Evolutionary conservation across 2,329 filamentous ascomycete species (phyloP).

Genomic region (Aquanectria penicillioides): DNA sequence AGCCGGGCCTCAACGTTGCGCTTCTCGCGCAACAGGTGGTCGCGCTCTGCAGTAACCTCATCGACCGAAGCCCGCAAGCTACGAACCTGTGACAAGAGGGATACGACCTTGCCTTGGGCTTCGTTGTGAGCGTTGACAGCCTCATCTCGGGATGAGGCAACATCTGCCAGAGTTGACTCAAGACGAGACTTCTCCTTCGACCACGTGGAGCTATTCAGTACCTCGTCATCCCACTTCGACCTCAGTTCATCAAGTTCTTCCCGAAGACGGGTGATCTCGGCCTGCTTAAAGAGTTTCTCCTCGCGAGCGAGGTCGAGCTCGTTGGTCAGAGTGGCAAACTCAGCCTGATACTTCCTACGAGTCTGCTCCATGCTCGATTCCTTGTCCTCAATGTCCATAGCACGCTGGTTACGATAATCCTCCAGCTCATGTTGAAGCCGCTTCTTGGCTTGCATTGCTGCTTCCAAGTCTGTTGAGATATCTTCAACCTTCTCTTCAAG

Average conservation of each 20-base stretch:
- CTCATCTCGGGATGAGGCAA: slow-evolving; percentile 92
- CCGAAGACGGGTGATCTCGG: slow-evolving; percentile 87
- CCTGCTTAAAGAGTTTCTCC: slow-evolving; percentile 84
- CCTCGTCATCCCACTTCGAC: slow-evolving; percentile 98
- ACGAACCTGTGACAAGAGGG: slow-evolving; percentile 88
- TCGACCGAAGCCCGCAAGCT: slow-evolving; percentile 85
- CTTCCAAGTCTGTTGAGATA: slow-evolving; percentile 87
- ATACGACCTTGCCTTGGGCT: slow-evolving; percentile 91
- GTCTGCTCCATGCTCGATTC: slow-evolving; percentile 97
- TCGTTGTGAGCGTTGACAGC: slow-evolving; percentile 94
- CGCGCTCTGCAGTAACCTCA: slow-evolving; percentile 85
- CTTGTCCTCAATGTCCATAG: slow-evolving; percentile 97
- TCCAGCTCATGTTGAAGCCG: slow-evolving; percentile 96
- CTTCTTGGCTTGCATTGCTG: slow-evolving; percentile 88
- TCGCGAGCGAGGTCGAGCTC: slow-evolving; percentile 95
- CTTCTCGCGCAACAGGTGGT: slow-evolving; percentile 88
- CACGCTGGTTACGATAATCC: slow-evolving; percentile 93
- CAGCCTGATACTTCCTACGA: slow-evolving; percentile 94
- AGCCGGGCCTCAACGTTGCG: slow-evolving; percentile 86
- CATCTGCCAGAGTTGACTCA: slow-evolving; percentile 87
- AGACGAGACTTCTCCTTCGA: slow-evolving; percentile 96
- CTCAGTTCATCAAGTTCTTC: slow-evolving; percentile 95
- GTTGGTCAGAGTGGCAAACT: slow-evolving; percentile 88
- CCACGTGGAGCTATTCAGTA: slow-evolving; percentile 97
- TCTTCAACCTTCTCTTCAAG: slow-evolving; percentile 94